Evolutionary conservation across 73 alveolate genomes (phyloP).

Genomic region (Stentor roeselii): DNA sequence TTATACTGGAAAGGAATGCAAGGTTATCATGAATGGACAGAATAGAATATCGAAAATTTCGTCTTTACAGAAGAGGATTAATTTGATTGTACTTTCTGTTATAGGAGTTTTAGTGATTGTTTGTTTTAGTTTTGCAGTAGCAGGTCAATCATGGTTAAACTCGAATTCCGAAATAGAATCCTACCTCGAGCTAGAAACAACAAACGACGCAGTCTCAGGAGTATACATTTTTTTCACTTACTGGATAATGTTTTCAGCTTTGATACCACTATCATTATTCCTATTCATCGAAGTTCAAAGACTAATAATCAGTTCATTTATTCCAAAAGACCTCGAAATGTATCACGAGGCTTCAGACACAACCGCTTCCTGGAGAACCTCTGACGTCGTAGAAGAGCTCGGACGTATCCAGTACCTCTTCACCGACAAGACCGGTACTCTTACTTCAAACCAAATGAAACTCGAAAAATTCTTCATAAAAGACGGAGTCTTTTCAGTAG

Average conservation of each 20-base stretch:
- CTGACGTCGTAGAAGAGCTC: neutral
- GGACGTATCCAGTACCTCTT: neutral
- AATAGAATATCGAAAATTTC: constrained; percentile 37
- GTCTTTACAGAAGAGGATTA: constrained; percentile 39
- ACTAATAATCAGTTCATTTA: neutral
- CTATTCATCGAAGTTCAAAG: neutral
- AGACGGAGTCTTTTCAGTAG: neutral
- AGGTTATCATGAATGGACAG: constrained; percentile 33
- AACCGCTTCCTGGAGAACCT: neutral
- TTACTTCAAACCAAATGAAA: neutral
- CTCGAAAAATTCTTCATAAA: too few relatives aligned
- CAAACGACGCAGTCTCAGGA: neutral
- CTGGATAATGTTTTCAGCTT: neutral
- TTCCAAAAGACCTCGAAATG: neutral
- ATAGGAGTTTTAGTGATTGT: neutral
- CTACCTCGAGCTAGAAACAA: too few relatives aligned
- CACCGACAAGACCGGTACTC: neutral
- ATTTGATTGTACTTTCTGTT: neutral
- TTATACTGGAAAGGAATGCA: constrained; percentile 49
- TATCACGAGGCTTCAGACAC: neutral
- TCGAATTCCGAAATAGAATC: too few relatives aligned
- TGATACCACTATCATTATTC: neutral
- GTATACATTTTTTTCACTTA: neutral
- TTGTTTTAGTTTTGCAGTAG: neutral
- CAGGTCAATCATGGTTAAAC: neutral